These are phyloP conservation scores for Cryptococcus hybrid DNA, from an alignment of 1,284 basidiomycete genomes.

Conservation along the genomic window DNA sequence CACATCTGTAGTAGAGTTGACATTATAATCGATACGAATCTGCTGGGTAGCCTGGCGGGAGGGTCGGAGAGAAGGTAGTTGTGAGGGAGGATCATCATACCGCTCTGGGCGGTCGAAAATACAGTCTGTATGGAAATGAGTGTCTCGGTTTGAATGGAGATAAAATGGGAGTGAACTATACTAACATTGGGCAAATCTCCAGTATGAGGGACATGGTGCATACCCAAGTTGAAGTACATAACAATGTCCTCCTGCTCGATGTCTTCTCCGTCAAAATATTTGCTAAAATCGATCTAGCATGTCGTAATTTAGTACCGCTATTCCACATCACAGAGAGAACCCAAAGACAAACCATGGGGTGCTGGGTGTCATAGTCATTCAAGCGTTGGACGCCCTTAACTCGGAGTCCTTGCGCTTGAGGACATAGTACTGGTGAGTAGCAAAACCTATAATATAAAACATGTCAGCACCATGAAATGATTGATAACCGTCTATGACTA, in stretches of 20 bases:
- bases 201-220: conserved; percentile 27
- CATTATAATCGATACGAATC: conserved; percentile 32
- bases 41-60: conserved; percentile 27
- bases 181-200: conserved; percentile 22
- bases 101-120: conserved; percentile 30
- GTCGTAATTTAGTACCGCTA: not conserved
- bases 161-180: not conserved
- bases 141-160: not conserved
- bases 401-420: conserved; percentile 68
- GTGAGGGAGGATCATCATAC: conserved; percentile 35
- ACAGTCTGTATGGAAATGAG: conserved; percentile 24
- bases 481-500: not conserved
- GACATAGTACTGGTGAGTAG: conserved; percentile 56
- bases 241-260: conserved; percentile 44
- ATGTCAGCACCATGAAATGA: not conserved
- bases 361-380: conserved; percentile 63
- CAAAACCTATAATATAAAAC: conserved; percentile 18
- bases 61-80: conserved; percentile 32
- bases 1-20: conserved; percentile 17
- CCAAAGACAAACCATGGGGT: conserved; percentile 52
- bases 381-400: conserved; percentile 58
- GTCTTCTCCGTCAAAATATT: conserved; percentile 42
- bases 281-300: conserved; percentile 25
- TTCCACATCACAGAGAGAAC: not conserved
- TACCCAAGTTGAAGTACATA: conserved; percentile 30